These are phyloP conservation scores for Rhododendron vialii DNA, from an alignment of 148 eudicot genomes.

Conservation along the genomic window DNA sequence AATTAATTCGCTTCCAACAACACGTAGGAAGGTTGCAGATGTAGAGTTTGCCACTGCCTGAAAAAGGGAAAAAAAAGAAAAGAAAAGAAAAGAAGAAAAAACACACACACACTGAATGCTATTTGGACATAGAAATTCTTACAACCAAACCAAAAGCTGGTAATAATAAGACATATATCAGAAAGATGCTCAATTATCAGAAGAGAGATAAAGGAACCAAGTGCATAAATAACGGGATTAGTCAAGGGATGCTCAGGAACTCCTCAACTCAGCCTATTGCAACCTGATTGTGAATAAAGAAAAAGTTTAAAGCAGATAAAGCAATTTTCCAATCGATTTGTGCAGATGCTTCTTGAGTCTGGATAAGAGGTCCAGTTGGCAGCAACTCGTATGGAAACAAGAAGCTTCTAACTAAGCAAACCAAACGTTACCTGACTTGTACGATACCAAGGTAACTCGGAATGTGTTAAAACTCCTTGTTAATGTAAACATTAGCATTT, in stretches of 20 bases:
- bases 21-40: conserved; percentile 93
- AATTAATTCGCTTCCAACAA: conserved; percentile 94
- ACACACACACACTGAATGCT: neutral
- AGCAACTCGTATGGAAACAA: neutral
- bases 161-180: neutral
- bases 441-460: neutral
- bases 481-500: neutral
- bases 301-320: neutral
- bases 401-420: neutral
- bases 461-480: neutral
- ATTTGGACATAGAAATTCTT: neutral
- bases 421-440: neutral
- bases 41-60: conserved; percentile 99
- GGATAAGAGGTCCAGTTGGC: neutral
- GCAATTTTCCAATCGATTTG: neutral
- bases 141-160: neutral
- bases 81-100: too few relatives aligned
- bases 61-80: neutral
- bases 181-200: neutral
- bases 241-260: neutral
- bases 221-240: neutral
- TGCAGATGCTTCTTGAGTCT: neutral
- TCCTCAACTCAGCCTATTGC: neutral
- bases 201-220: neutral
- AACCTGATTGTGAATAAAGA: neutral